Base-by-base conservation (phyloP, 2,329 filamentous ascomycete species). In the Cercospora beticola region DNA sequence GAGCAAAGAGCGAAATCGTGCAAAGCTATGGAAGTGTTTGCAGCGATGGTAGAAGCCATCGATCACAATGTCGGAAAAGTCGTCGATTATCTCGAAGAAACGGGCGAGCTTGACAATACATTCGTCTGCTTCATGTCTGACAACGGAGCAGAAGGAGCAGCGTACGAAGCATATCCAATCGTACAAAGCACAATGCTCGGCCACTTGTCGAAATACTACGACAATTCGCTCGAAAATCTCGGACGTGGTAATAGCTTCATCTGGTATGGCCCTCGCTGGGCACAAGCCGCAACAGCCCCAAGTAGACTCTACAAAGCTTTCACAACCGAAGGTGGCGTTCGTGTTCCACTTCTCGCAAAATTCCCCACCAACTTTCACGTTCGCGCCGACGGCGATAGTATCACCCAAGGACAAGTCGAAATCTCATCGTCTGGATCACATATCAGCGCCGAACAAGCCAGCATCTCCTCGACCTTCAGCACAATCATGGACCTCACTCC, bases 101-200 rank as follows among this genome's bases (percentile, higher is more conserved):
- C 83, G 2, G 86, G 83, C 66, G 87, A 90, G 74, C 80, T 87
- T 0, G 87, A 90, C 70, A 88, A 89, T 75, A 90, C 88, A 2
- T 86, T 89, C 69, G 82, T 90, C 62, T 83, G 85, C 74, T 89
- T 90, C 81, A 85, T 89, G 80, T 86, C 83, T 0, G 87, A 89
- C 77, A 89, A 89, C 69, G 87, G 87, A 2, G 87, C 87, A 10
- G 87, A 89, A 71, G 87, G 87, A 10, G 85, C 85, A 16, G 83
- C 83, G 1, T 86, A 87, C 70, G 86, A 89, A 72, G 85, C 87
- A 4, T 84, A 85, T 64, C 87, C 87, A 0, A 85, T 88, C 64
- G 83, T 88, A 4, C 81, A 84, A 64, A 83, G 84, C 58, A 82
- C 81, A 10, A 85, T 87, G 70, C 83, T 87, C 73, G 81, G 84